Base-by-base conservation (phyloP, 352 stramenopile species). In the Phytopythium montanum region DNA sequence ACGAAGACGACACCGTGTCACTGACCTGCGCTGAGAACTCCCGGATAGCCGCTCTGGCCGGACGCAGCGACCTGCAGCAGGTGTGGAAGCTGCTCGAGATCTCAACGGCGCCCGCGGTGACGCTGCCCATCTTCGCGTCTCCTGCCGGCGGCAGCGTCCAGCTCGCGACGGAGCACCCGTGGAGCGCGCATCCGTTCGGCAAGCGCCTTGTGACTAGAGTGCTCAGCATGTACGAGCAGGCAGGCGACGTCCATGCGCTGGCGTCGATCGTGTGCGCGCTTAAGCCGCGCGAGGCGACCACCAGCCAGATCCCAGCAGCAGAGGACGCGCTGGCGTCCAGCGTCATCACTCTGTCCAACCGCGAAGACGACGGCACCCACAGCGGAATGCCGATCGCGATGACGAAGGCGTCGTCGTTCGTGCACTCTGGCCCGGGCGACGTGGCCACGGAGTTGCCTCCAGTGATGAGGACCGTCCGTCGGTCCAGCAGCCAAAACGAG, bases 31-130 rank as follows among this genome's bases (percentile, higher is more conserved):
- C 74, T 5, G 69, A 86, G 64, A 92, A 92, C 64, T 66, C 82
- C 10, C 70, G 54, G 12, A 73, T 85, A 36, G 78, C 82, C 1
- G 57, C 66, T 5, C 59, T 90, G 9, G 77, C 80, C 31, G 83
- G 84, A 7, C 69, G 85, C 2, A 70, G 68, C 0, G 86, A 95
- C 56, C 71, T 94, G n/a, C 69, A 87, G 23, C 79, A 93, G 56
- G 80, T 94, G 54, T 95, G 86, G 86, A 88, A 81, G 18, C 51
- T 95, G 5, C 57, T 95, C 5, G 79, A 90, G 52, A 77, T 92
- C 25, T 86, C 82, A 21, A 79, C 71, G 14, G 73, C 86, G 9
- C 69, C 83, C 0, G 60, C 70, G 10, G 63, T 90, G 5, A 64
- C 79, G 25, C 34, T 86, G 4, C 77, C 79, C 8, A 74, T 87